These are phyloP conservation scores for Phalaenopsis equestris DNA, from an alignment of 106 monocot species.

Conservation along the genomic window DNA sequence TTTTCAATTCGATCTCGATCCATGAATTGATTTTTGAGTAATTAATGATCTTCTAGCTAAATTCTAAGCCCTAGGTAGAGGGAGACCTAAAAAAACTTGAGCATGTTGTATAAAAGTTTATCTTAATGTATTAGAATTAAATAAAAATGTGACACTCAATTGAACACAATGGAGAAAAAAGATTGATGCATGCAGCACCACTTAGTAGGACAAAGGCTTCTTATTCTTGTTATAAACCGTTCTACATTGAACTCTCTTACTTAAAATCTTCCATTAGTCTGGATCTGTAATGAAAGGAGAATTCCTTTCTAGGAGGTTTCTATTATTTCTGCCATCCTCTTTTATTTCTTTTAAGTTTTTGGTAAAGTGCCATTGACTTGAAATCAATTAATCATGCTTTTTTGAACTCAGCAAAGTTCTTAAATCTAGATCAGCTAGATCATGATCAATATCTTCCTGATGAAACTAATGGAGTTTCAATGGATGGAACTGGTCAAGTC, in stretches of 20 bases:
- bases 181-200: too few relatives aligned
- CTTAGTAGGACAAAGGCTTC: too few relatives aligned
- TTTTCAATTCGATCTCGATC: too few relatives aligned
- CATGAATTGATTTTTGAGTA: too few relatives aligned
- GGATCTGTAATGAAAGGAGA: conserved; percentile 8
- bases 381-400: background rate
- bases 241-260: background rate
- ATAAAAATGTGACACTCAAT: too few relatives aligned
- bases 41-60: too few relatives aligned
- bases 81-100: too few relatives aligned
- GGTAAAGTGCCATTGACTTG: background rate
- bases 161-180: too few relatives aligned
- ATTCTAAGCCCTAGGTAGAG: too few relatives aligned
- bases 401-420: conserved; percentile 59
- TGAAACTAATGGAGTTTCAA: conserved; percentile 62
- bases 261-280: background rate
- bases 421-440: conserved; percentile 82
- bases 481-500: conserved; percentile 98
- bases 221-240: background rate
- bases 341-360: background rate
- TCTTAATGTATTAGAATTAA: too few relatives aligned
- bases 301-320: background rate
- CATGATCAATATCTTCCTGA: conserved; percentile 56
- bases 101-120: too few relatives aligned
- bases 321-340: background rate